These are phyloP conservation scores for Teunomyces atbi DNA, from an alignment of 805 yeast species.

Conservation along the genomic window DNA sequence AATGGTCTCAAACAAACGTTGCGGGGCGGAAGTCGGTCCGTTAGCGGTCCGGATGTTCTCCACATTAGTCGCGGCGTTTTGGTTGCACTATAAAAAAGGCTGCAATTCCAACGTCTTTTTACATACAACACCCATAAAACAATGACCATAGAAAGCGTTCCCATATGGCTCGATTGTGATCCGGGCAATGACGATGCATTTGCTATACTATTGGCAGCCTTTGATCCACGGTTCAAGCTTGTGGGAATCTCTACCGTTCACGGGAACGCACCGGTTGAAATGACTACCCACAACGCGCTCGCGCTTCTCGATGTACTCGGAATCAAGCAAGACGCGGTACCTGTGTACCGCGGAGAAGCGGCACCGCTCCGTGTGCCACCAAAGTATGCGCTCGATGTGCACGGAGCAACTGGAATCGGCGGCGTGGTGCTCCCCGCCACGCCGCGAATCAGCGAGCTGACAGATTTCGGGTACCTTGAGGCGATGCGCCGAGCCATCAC, in stretches of 20 bases:
- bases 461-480: slow-evolving; percentile 28
- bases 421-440: slow-evolving; percentile 63
- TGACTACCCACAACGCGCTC: slow-evolving; percentile 69
- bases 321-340: slow-evolving; percentile 42
- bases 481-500: slow-evolving; percentile 45
- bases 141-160: slow-evolving; percentile 34
- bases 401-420: slow-evolving; percentile 74
- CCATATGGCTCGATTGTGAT: slow-evolving; percentile 88
- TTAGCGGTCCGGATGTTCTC: slow-evolving; percentile 2
- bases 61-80: not conserved
- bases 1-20: not conserved
- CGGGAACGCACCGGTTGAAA: slow-evolving; percentile 64
- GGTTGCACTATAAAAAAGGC: not conserved
- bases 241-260: slow-evolving; percentile 74
- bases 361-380: slow-evolving; percentile 54
- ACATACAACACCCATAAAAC: not conserved
- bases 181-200: slow-evolving; percentile 90
- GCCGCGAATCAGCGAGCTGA: slow-evolving; percentile 30
- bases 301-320: slow-evolving; percentile 61
- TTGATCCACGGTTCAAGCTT: slow-evolving; percentile 56
- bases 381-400: slow-evolving; percentile 59
- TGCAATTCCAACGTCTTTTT: not conserved
- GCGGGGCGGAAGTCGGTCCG: not conserved
- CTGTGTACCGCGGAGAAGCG: slow-evolving; percentile 66
- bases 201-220: slow-evolving; percentile 64